Conservation (phyloP, 2,329 filamentous ascomycete genomes). For the Aspergillus thermomutatus region DNA sequence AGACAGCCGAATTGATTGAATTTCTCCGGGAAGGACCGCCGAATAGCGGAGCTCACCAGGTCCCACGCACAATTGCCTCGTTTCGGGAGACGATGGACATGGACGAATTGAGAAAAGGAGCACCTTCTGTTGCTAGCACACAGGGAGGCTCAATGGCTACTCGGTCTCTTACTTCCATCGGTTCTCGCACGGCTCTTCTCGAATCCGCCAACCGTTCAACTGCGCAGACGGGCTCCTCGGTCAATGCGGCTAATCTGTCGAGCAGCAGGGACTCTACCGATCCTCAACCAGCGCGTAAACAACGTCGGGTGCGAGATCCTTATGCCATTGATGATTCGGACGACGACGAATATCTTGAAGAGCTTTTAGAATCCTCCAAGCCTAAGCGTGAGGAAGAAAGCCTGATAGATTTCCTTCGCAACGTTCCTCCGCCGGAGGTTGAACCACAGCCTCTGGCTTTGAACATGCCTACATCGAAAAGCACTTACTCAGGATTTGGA, state of each 20-base stretch:
- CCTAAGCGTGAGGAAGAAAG: conserved; percentile 44
- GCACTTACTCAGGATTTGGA: conserved; percentile 11
- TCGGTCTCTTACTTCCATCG: conserved; percentile 58
- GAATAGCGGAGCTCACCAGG: conserved; percentile 61
- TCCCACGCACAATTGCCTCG: conserved; percentile 77
- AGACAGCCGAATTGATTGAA: conserved; percentile 85
- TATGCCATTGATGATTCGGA: conserved; percentile 77
- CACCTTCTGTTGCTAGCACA: conserved; percentile 39
- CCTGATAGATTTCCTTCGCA: conserved; percentile 47
- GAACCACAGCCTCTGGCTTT: conserved; percentile 30
- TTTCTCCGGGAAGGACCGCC: conserved; percentile 89
- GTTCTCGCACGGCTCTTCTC: conserved; percentile 70
- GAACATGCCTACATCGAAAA: conserved; percentile 16
- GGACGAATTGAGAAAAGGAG: conserved; percentile 56
- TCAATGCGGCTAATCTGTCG: conserved; percentile 13
- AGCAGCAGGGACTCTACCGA: conserved; percentile 23
- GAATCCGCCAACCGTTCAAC: conserved; percentile 36
- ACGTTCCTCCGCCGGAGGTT: conserved; percentile 40
- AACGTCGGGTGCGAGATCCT: conserved; percentile 76
- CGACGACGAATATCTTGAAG: conserved; percentile 65
- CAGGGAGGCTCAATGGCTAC: conserved; percentile 51
- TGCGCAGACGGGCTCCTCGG: conserved; percentile 18
- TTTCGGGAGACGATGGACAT: conserved; percentile 85
- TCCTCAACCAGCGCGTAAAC: conserved; percentile 67
- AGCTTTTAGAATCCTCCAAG: conserved; percentile 46